Conservation (phyloP, 1,139 yeast genomes). For the Arxiozyma slooffiae region DNA sequence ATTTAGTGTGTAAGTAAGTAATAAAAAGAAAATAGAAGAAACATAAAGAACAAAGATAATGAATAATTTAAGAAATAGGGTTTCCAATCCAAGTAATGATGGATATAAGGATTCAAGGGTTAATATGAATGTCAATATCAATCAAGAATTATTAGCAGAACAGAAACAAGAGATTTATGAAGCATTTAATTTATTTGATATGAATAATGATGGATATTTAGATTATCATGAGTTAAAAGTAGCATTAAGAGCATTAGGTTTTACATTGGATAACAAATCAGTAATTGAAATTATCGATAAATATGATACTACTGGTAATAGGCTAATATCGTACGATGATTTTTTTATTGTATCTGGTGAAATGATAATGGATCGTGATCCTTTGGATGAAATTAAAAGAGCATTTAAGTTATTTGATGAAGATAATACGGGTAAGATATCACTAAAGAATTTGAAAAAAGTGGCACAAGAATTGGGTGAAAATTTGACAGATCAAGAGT, state of each 20-base stretch:
- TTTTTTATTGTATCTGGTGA: conserved; percentile 60
- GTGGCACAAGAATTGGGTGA: conserved; percentile 93
- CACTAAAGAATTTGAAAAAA: conserved; percentile 70
- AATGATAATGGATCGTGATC: conserved; percentile 75
- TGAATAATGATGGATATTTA: conserved; percentile 80
- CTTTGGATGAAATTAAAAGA: conserved; percentile 80
- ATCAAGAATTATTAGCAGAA: conserved; percentile 57
- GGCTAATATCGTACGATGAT: conserved; percentile 69
- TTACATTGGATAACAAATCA: conserved; percentile 71
- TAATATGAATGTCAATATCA: not conserved
- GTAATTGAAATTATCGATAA: conserved; percentile 74
- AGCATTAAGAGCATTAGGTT: conserved; percentile 90
- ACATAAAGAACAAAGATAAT: not conserved
- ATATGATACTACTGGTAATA: conserved; percentile 68
- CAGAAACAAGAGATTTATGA: conserved; percentile 89
- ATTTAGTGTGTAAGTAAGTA: not conserved
- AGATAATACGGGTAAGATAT: conserved; percentile 77
- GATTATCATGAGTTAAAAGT: conserved; percentile 90
- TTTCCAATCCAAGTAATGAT: not conserved
- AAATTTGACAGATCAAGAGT: conserved; percentile 81
- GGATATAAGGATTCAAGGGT: not conserved
- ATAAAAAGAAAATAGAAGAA: not conserved
- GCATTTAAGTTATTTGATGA: conserved; percentile 89
- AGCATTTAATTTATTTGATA: conserved; percentile 86
- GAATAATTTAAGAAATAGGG: not conserved